These are phyloP conservation scores for Fusarium fracticaudum DNA, from an alignment of 2,329 filamentous ascomycete species.

Conservation along the genomic window DNA sequence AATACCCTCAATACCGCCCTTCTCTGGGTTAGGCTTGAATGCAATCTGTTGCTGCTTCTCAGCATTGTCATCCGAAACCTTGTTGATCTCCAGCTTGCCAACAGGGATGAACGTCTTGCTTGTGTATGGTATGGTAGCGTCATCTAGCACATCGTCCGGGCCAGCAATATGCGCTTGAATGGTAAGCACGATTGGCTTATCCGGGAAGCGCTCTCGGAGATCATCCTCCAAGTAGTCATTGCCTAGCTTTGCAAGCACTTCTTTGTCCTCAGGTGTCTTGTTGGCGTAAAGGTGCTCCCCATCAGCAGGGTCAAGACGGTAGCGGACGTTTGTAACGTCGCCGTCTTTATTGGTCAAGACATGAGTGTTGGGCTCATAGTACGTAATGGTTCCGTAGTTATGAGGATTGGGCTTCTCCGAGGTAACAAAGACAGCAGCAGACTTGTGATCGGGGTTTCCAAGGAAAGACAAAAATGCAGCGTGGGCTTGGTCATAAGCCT, in stretches of 20 bases:
- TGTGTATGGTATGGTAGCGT: constrained; percentile 2
- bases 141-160: neutral
- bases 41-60: constrained; percentile 7
- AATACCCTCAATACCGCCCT: constrained; percentile 10
- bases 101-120: neutral
- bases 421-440: neutral
- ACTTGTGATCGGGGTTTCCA: neutral
- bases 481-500: neutral
- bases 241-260: neutral
- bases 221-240: constrained; percentile 22
- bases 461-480: neutral
- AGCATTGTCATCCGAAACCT: constrained; percentile 5
- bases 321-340: constrained; percentile 7
- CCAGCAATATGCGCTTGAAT: constrained; percentile 25
- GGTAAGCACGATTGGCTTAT: constrained; percentile 16
- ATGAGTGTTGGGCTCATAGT: constrained; percentile 27
- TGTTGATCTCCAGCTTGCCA: constrained; percentile 19
- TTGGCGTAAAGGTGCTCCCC: constrained; percentile 13
- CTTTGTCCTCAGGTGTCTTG: neutral
- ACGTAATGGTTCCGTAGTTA: constrained; percentile 24
- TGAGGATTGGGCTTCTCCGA: constrained; percentile 22
- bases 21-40: constrained; percentile 7
- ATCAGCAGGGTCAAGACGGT: constrained; percentile 7
- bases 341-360: constrained; percentile 15
- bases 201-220: neutral